Evolutionary conservation across 495 filamentous ascomycete species (phyloP), one percentile per base, ranked within the genome.

Genomic region (Xylaria scruposa): DNA sequence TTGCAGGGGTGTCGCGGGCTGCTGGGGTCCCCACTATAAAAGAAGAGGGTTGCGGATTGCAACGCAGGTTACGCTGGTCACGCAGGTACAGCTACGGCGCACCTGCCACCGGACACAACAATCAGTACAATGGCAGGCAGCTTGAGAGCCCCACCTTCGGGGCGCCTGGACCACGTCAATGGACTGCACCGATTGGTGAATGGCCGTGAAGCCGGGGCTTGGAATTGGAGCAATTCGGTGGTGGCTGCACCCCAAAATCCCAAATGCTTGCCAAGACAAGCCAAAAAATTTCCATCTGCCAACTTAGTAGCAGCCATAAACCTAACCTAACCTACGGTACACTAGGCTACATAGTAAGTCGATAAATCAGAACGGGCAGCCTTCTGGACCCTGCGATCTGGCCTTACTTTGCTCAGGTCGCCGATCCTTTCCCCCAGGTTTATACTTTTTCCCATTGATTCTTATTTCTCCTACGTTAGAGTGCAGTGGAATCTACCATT

Each of bases 371-470:
- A 62, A 33, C 26, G 10, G 60, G 44, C 46, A 71, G 68, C 31
- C 33, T 62, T 38, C 46, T 71, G 75, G 74, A 76, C 77, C 75
- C 74, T 75, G 76, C 76, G 70, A 79, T 78, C 76, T 79, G 77
- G 77, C 77, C 76, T 79, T 68, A 70, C 65, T 68, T 24, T 72
- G 46, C 67, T 70, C 53, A 72, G 68, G 71, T 71, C 21, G 71
- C 68, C 65, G 64, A 67, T 70, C 68, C 47, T 51, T 33, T n/a
- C 31, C 53, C 53, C 53, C 53, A 56, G 21, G 29, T 13, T 44
- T 59, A 51, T 68, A 29, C 21, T 8, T 40, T 24, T 59, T 46
- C 19, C 46, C 31, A 33, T 47, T 62, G 13, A 36, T 62, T 42
- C 26, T 42, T 33, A 21, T 62, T 44, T 51, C 19, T n/a, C 4